Evolutionary conservation across 2,329 filamentous ascomycete species (phyloP).

Genomic region (Colletotrichum chrysophilum): DNA sequence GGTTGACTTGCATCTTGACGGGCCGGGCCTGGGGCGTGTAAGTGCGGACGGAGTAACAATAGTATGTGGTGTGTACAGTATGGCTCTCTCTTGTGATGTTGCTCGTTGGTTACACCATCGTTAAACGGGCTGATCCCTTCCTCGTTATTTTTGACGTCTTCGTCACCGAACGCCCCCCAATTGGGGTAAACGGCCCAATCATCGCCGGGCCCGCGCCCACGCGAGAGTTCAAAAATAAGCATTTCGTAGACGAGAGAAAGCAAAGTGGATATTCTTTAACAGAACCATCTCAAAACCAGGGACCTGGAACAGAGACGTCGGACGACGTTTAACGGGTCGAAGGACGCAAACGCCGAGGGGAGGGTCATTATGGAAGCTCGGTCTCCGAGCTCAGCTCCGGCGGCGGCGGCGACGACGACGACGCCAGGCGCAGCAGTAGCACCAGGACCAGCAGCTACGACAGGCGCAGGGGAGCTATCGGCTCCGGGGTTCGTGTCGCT

Average conservation of each 20-base stretch:
- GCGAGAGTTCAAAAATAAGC: not conserved
- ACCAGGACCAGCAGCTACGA: not conserved
- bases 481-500: constrained; percentile 7
- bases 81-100: not conserved
- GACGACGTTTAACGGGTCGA: not conserved
- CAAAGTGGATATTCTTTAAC: not conserved
- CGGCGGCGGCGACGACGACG: not conserved
- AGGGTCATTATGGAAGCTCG: not conserved
- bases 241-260: not conserved
- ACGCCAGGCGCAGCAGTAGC: not conserved
- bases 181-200: not conserved
- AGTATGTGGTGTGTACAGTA: not conserved
- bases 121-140: not conserved
- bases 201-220: not conserved
- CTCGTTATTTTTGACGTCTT: not conserved
- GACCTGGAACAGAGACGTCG: not conserved
- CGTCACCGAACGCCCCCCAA: not conserved
- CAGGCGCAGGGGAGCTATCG: not conserved
- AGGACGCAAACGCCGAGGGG: not conserved
- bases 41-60: not conserved
- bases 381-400: not conserved
- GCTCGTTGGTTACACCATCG: not conserved
- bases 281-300: not conserved
- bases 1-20: not conserved
- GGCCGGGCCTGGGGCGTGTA: not conserved